Evolutionary conservation across 495 filamentous ascomycete species (phyloP).

Genomic region (Penicillium mononematosum): DNA sequence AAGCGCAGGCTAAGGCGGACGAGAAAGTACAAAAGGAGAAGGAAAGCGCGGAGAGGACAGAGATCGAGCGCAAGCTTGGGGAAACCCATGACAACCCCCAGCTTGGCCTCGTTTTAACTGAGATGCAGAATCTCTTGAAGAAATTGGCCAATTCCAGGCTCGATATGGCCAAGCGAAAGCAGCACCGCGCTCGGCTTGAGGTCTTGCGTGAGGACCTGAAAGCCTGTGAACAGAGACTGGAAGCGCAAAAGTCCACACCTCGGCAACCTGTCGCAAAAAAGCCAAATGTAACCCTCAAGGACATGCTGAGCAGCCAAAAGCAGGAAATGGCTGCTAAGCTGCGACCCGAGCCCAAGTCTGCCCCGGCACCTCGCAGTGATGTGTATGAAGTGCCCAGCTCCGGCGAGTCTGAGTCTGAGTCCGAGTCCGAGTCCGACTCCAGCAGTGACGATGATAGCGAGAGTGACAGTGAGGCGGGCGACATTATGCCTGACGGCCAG

Average conservation of each 20-base stretch:
- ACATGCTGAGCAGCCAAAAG: constrained; percentile 10
- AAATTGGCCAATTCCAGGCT: neutral
- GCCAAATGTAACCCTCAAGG: constrained; percentile 13
- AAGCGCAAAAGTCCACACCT: neutral
- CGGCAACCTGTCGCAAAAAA: neutral
- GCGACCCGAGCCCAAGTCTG: constrained; percentile 4
- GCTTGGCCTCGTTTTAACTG: neutral
- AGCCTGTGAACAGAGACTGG: neutral
- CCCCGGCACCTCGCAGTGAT: neutral
- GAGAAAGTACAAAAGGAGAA: neutral
- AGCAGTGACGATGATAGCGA: constrained; percentile 13
- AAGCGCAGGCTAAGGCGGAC: constrained; percentile 1
- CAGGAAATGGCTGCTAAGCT: constrained; percentile 10
- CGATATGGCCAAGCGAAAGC: neutral
- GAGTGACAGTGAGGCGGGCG: constrained; percentile 15
- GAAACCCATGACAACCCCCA: neutral
- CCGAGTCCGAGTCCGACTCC: constrained; percentile 1
- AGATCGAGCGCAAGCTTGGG: neutral
- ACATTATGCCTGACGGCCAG: constrained; percentile 18
- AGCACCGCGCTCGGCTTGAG: neutral
- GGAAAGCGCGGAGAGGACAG: neutral
- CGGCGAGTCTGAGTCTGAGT: neutral
- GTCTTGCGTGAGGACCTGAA: neutral
- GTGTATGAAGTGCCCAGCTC: constrained; percentile 10
- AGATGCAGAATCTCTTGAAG: neutral